Conservation (phyloP, 495 filamentous ascomycete genomes). For the Bathelium albidoporum region DNA sequence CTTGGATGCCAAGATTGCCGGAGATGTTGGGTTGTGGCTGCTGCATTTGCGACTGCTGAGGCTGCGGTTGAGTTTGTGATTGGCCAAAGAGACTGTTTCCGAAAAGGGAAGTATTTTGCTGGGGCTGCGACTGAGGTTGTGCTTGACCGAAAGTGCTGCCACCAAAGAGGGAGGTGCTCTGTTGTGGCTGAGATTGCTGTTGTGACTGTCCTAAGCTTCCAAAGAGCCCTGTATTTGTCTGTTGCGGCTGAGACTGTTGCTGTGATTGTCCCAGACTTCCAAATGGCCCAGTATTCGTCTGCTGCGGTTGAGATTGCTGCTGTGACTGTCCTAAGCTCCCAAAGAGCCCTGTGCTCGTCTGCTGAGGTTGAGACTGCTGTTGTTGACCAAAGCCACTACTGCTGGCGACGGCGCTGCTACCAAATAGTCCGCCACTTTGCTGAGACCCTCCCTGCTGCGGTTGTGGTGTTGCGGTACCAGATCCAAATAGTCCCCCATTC, state of each 20-base stretch:
- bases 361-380: slow-evolving; percentile 30
- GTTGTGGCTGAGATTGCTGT: slow-evolving; percentile 24
- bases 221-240: slow-evolving; percentile 29
- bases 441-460: slow-evolving; percentile 30
- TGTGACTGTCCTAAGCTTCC: slow-evolving; percentile 28
- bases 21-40: not conserved
- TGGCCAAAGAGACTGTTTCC: slow-evolving; percentile 9
- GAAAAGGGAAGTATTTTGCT: slow-evolving; percentile 21
- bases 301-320: slow-evolving; percentile 31
- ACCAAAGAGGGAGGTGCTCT: slow-evolving; percentile 4
- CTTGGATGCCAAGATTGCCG: slow-evolving; percentile 1
- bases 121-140: slow-evolving; percentile 5
- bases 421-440: slow-evolving; percentile 28
- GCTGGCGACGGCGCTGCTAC: too few species aligned
- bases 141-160: slow-evolving; percentile 3
- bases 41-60: not conserved
- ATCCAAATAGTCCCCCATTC: slow-evolving; percentile 43
- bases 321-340: slow-evolving; percentile 28
- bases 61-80: slow-evolving; percentile 5
- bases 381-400: slow-evolving; percentile 9
- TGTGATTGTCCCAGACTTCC: slow-evolving; percentile 28
- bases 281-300: slow-evolving; percentile 28
- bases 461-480: slow-evolving; percentile 36
- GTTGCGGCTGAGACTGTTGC: slow-evolving; percentile 31
- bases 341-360: slow-evolving; percentile 29